Evolutionary conservation across 352 stramenopile genomes (phyloP).

Genomic region (Phytophthora capsici): DNA sequence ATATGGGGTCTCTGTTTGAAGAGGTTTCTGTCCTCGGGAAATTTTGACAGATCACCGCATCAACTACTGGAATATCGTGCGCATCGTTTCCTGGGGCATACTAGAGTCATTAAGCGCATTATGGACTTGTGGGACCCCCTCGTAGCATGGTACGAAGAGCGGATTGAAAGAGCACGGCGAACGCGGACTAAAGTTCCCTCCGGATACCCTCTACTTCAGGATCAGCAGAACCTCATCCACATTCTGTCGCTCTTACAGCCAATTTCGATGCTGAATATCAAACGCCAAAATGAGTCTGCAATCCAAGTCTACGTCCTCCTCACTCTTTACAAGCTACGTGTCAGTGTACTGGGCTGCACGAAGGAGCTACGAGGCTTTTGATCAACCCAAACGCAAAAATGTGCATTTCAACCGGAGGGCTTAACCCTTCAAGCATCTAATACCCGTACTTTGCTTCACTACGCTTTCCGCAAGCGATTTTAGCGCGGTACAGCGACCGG

Average conservation of each 20-base stretch:
- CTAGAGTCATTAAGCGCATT: constrained; percentile 1
- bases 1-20: constrained; percentile 8
- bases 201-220: background rate
- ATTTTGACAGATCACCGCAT: constrained; percentile 9
- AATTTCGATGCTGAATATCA: constrained; percentile 5
- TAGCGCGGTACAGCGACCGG: constrained; percentile 8
- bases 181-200: background rate
- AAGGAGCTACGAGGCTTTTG: constrained; percentile 5
- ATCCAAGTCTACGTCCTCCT: constrained; percentile 6
- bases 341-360: too few species aligned
- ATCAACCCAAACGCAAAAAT: background rate
- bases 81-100: constrained; percentile 11
- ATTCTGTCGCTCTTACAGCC: constrained; percentile 3
- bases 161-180: background rate
- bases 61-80: constrained; percentile 2
- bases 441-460: background rate
- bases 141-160: constrained; percentile 4
- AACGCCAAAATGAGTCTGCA: background rate
- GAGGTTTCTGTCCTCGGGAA: constrained; percentile 3
- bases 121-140: constrained; percentile 8
- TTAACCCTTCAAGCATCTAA: constrained; percentile 4
- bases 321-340: constrained; percentile 6
- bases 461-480: constrained; percentile 6
- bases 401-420: constrained; percentile 6
- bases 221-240: constrained; percentile 1